phyloP scores from a whole-genome alignment of 2,329 filamentous ascomycete genomes.

The Pseudocercospora fijiensis region DNA sequence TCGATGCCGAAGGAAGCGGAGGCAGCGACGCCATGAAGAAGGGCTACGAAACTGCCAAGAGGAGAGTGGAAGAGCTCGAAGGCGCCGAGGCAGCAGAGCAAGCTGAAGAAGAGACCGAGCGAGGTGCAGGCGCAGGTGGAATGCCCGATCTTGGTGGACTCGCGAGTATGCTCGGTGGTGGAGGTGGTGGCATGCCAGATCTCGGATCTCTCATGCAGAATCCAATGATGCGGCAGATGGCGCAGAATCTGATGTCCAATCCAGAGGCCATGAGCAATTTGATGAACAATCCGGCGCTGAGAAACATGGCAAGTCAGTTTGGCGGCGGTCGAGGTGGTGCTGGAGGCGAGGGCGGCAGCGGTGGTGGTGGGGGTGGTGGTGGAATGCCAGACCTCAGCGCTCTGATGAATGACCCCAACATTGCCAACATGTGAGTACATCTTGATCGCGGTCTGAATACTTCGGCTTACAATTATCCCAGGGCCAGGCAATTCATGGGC shows the following conservation, averaged over 20 bases:
- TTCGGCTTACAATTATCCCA: conserved; percentile 34
- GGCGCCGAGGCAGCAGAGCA: conserved; percentile 40
- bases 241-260: conserved; percentile 95
- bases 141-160: conserved; percentile 45
- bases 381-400: conserved; percentile 85
- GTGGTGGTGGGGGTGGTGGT: conserved; percentile 74
- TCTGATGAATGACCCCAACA: conserved; percentile 87
- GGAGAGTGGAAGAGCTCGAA: conserved; percentile 78
- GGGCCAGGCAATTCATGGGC: conserved; percentile 67
- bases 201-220: conserved; percentile 87
- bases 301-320: conserved; percentile 83
- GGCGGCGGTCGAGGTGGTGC: conserved; percentile 50
- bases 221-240: conserved; percentile 97
- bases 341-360: conserved; percentile 41
- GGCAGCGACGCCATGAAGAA: conserved; percentile 97
- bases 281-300: conserved; percentile 88
- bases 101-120: conserved; percentile 33
- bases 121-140: conserved; percentile 42
- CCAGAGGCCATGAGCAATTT: conserved; percentile 87
- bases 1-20: conserved; percentile 89
- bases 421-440: conserved; percentile 85
- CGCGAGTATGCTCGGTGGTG: conserved; percentile 55
- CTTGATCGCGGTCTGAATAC: not conserved
- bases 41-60: conserved; percentile 90
- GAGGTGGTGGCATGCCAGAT: conserved; percentile 81